Percentiles rank a stretch among this genome's conserved stretches.
phyloP scores from a whole-genome alignment of 1,284 basidiomycete species.

The Takashimella koratensis region DNA sequence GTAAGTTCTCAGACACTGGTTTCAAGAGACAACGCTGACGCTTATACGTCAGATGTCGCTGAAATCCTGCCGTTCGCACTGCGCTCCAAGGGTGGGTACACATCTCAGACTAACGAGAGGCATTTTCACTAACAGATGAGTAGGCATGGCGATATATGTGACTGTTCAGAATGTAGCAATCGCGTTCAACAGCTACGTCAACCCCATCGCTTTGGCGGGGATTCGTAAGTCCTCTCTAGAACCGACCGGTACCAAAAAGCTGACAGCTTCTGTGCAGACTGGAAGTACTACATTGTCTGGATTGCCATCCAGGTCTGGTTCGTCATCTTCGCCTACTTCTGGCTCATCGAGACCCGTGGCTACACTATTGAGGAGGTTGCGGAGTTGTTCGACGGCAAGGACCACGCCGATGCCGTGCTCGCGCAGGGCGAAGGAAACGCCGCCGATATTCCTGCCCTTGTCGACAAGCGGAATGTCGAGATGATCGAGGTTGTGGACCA shows the following conservation, averaged over 20 bases:
- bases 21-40: neutral
- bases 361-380: neutral
- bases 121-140: no score
- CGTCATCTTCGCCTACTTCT: neutral
- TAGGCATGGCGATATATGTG: conserved; percentile 22
- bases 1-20: neutral
- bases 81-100: conserved; percentile 22
- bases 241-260: no score
- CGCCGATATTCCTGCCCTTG: neutral
- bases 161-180: conserved; percentile 10
- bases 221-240: conserved; percentile 1
- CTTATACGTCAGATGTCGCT: conserved; percentile 1
- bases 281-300: conserved; percentile 31
- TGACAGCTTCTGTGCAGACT: neutral
- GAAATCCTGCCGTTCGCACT: conserved; percentile 29
- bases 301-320: conserved; percentile 11
- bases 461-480: neutral
- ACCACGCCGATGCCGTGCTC: neutral
- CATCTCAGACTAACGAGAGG: no score
- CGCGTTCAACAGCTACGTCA: conserved; percentile 26
- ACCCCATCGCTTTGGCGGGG: conserved; percentile 21
- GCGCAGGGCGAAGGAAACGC: neutral
- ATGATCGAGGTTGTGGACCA: neutral
- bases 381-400: neutral
- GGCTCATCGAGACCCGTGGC: neutral